Evolutionary conservation across 305 asterid genomes (phyloP), one percentile per base, ranked within the genome.

Genomic region (Plantago coronopus): DNA sequence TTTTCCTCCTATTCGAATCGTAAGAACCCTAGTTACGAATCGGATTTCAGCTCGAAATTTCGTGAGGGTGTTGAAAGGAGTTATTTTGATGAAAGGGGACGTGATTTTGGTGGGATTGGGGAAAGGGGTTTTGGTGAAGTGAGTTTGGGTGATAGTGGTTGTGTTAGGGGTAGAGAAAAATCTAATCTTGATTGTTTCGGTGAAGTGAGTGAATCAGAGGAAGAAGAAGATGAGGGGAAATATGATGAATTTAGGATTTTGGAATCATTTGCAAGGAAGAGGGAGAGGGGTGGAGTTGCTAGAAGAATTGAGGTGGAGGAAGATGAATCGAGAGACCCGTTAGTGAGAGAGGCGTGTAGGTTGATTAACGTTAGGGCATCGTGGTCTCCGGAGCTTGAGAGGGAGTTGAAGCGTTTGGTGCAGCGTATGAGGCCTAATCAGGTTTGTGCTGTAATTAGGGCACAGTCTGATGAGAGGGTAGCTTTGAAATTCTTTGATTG

Each of bases 401-500:
- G 48, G 48, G 88, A 91, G 69, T 72, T 91, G 38, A 83, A 87
- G 81, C 82, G 79, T 25, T 64, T 91, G 66, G 49, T 91, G 72
- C 83, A 82, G 61, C 78, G 91, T 69, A 71, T 86, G 79, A 84
- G 80, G 67, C 94, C 95, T 17, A 68, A 64, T 13, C 95, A 84
- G 76, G 80, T 88, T 48, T 86, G 96, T 71, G 95, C 95, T 17
- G 94, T 83, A 22, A 76, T 91, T 48, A 81, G 63, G 65, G 76
- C 88, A 50, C 94, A 66, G 59, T 65, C 95, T 11, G 98, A 91
- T 69, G 94, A 86, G 79, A 79, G 98, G 67, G 77, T 81, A 65
- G 88, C 96, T 63, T 74, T 91, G 67, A 76, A 80, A 16, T 86
- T 91, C 82, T 91, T 91, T 47, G 78, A 86, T 57, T 91, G 95